Percentiles rank a stretch among this genome's conserved stretches.
Evolutionary conservation across 2,329 filamentous ascomycete species (phyloP).

Genomic region (Cordyceps farinosa): DNA sequence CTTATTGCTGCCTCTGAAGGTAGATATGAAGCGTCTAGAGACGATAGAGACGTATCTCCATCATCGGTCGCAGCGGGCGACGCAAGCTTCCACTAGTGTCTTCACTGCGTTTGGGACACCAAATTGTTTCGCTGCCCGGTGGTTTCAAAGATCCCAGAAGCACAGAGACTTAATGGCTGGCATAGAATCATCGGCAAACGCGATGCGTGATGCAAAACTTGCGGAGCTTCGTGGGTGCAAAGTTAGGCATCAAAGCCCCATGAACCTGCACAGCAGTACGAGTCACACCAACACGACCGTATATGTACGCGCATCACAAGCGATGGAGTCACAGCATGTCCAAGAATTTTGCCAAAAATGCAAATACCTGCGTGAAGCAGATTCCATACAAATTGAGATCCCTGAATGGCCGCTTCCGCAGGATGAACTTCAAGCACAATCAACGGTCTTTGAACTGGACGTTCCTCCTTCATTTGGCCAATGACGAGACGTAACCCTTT

Average conservation of each 20-base stretch:
- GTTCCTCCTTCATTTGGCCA: background rate
- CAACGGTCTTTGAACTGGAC: too few species aligned
- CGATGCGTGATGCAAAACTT: background rate
- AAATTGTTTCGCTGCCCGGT: constrained; percentile 5
- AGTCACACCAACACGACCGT: background rate
- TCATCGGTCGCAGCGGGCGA: background rate
- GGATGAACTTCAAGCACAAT: too few species aligned
- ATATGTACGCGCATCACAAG: too few species aligned
- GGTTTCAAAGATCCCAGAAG: constrained; percentile 1
- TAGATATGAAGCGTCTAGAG: too few species aligned
- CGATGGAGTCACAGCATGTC: too few species aligned
- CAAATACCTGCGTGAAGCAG: background rate
- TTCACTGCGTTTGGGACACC: background rate
- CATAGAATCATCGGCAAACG: constrained; percentile 37
- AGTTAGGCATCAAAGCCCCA: background rate
- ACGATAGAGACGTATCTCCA: background rate
- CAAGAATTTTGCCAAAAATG: background rate
- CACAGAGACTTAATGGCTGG: constrained; percentile 33
- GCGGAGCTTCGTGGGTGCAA: background rate
- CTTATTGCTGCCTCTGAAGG: too few species aligned
- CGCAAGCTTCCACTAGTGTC: background rate
- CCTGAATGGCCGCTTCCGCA: too few species aligned
- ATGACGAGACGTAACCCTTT: background rate
- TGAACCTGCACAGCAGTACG: background rate
- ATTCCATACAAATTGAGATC: too few species aligned